Base-by-base conservation (phyloP, 352 stramenopile species). In the Phytophthora citrophthora region DNA sequence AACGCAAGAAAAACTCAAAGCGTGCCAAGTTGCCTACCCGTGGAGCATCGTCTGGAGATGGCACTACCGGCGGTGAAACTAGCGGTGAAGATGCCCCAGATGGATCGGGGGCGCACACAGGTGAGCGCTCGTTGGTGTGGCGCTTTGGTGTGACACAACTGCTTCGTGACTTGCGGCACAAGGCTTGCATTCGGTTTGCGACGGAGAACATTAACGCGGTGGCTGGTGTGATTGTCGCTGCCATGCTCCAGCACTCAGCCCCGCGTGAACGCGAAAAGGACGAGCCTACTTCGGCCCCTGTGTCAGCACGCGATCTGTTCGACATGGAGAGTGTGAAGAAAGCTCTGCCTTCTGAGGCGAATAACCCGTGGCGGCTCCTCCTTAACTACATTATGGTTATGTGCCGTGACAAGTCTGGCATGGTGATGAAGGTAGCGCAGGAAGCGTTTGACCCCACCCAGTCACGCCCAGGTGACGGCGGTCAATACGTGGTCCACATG, bases 361-460 rank as follows among this genome's bases (percentile, higher is more conserved):
- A 90, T 49, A 88, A 95, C 55, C 88, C 85, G 50, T 96, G 86
- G 86, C 82, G 85, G 0, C 64, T 95, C 49, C 56, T 96, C 46
- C 78, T 96, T 24, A 95, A 95, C 61, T 96, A 94, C 76, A 85
- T 96, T 54, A 90, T 84, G 52, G 86, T 93, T 63, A 96, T 96
- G 88, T 95, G 86, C 54, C 86, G 86, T 38, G 86, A 96, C 74
- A 93, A 93, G 70, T 94, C 86, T 8, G 88, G 86, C 13, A 96
- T 96, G 88, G 70, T 96, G 45, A 88, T 91, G 67, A 95, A 95
- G 63, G 81, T 89, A 3, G 77, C 80, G 18, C 62, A 84, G 27
- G 86, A 96, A 54, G 54, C 72, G 40, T 91, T 93, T 51, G 81
- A 94, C 56, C 54, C 81, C 23, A 82, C 77, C 11, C 71, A 88